Base-by-base conservation (phyloP, 1,284 basidiomycete genomes). In the Apiotrichum montevideense region DNA sequence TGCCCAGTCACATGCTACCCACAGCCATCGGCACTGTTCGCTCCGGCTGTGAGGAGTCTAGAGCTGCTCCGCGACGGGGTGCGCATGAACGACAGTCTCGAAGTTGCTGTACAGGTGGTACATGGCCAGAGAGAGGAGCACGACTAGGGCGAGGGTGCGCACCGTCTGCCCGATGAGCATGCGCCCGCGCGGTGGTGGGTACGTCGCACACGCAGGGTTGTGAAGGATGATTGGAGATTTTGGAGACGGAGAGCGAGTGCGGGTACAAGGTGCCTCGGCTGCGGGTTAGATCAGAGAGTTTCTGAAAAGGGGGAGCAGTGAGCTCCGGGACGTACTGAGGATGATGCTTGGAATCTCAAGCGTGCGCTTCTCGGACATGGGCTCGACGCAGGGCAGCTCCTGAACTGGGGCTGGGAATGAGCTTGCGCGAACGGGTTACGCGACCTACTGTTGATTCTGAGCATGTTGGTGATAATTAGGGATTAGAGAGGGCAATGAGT, bases 201-300 rank as follows among this genome's bases (percentile, higher is more conserved):
- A 51, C 6, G 61, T 54, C 2, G 62, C 42, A n/a, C 57, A 63
- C 14, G 9, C 29, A 10, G 67, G 63, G 29, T 58, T 56, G 21
- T 66, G 58, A 37, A 69, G 62, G 29, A 69, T 58, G 52, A 64
- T 58, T 41, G 62, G 62, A 21, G 21, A 21, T 52, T 67, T 64
- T 9, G 63, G 63, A 34, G 57, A 55, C 33, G 63, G 58, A 10
- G 62, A 57, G 15, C 63, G 54, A 54, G 56, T 34, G 52, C 46
- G 46, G 15, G 34, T 46, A 14, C n/a, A 48, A 1, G 35, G 39
- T 21, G 52, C 52, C 21, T 54, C 52, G 46, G 52, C 52, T 54
- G 52, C 10, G 39, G 14, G 11, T 42, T 15, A 37, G 14, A 14
- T 10, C 4, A 32, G 35, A 35, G 32, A 21, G 43, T 35, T 43